These are phyloP conservation scores for Serendipita sp. DNA, from an alignment of 1,284 basidiomycete species.

Conservation along the genomic window DNA sequence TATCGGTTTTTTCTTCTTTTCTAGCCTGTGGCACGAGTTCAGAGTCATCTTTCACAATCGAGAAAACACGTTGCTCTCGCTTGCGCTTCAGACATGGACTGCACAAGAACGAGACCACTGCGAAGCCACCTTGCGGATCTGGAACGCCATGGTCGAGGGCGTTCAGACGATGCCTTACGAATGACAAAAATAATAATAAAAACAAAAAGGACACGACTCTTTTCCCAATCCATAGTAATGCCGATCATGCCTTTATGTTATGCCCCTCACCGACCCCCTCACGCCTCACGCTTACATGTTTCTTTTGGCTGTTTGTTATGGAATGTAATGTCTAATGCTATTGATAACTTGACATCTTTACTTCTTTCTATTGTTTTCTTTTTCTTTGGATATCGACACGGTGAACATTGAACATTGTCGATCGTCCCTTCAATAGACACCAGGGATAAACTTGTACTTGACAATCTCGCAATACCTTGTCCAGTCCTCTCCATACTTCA, in stretches of 20 bases:
- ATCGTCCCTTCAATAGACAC: slow-evolving; percentile 26
- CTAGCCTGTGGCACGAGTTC: slow-evolving; percentile 83
- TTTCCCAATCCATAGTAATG: too few relatives aligned
- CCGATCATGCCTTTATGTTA: too few relatives aligned
- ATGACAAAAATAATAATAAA: slow-evolving; percentile 23
- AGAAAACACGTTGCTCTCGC: slow-evolving; percentile 68
- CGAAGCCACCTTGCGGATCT: slow-evolving; percentile 48
- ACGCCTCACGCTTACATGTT: too few relatives aligned
- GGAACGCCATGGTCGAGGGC: slow-evolving; percentile 55
- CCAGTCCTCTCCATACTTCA: slow-evolving; percentile 96
- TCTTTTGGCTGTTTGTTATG: too few relatives aligned
- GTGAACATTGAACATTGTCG: not conserved
- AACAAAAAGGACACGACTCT: not conserved
- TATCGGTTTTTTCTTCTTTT: not conserved
- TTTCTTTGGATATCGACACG: not conserved
- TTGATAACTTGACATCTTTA: not conserved
- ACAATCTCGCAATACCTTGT: slow-evolving; percentile 75
- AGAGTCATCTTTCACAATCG: slow-evolving; percentile 76
- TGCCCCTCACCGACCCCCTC: too few relatives aligned
- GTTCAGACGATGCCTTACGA: slow-evolving; percentile 75
- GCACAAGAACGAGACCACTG: slow-evolving; percentile 55
- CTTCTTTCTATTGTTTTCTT: not conserved
- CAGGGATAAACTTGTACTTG: slow-evolving; percentile 79
- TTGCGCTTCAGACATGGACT: slow-evolving; percentile 56
- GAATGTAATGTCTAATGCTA: not conserved